A percentile compares a stretch with the other conserved stretches of the same genome.
Evolutionary conservation across 2,329 filamentous ascomycete species (phyloP).

Genomic region (Aspergillus ibericus): DNA sequence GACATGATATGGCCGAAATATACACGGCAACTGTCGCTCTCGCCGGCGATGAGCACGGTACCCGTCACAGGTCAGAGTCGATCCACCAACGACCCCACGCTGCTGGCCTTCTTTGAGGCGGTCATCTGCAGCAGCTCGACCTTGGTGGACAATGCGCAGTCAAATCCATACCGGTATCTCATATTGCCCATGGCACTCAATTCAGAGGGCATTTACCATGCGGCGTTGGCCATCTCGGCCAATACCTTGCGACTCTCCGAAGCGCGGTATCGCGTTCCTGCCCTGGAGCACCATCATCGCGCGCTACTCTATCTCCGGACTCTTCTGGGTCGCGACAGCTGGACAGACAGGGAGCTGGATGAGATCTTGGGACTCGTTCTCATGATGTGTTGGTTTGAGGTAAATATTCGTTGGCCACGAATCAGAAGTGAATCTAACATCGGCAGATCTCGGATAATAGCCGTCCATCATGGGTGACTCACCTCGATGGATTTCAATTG

Average conservation of each 20-base stretch:
- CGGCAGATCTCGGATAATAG: constrained; percentile 28
- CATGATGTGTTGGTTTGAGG: constrained; percentile 32
- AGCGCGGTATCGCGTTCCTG: constrained; percentile 20
- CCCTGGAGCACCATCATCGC: constrained; percentile 22
- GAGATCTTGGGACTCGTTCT: constrained; percentile 28
- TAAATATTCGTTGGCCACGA: not conserved
- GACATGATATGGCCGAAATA: not conserved
- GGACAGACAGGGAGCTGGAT: constrained; percentile 22
- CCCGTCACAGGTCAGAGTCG: not conserved
- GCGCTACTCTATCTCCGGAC: not conserved
- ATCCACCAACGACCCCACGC: constrained; percentile 12
- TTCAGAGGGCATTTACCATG: constrained; percentile 28
- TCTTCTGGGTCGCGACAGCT: not conserved
- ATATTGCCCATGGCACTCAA: constrained; percentile 30
- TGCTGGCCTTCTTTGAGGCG: constrained; percentile 28
- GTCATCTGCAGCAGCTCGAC: constrained; percentile 31
- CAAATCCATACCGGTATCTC: constrained; percentile 31
- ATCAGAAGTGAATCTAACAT: not conserved
- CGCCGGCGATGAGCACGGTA: not conserved
- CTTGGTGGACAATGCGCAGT: constrained; percentile 25
- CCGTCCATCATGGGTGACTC: constrained; percentile 28
- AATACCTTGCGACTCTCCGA: constrained; percentile 25
- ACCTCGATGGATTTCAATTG: constrained; percentile 27
- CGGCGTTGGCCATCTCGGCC: constrained; percentile 27
- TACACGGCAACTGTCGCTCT: not conserved